phyloP scores from a whole-genome alignment of 2,329 filamentous ascomycete species.

The Verticillium nonalfalfae region DNA sequence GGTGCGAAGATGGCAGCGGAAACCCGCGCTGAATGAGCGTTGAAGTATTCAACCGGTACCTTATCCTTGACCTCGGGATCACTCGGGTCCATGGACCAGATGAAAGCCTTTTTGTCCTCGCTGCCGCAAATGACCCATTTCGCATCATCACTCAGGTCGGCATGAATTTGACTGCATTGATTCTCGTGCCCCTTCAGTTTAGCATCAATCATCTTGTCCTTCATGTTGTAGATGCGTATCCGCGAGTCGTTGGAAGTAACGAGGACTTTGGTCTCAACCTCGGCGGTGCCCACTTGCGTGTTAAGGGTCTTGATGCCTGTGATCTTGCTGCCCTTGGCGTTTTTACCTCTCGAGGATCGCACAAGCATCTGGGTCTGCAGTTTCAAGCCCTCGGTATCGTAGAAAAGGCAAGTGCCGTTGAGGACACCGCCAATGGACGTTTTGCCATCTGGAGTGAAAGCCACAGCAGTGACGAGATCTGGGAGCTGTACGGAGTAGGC shows the following conservation, averaged over 20 bases:
- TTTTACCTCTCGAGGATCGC: conserved; percentile 85
- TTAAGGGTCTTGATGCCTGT: conserved; percentile 79
- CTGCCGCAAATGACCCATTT: conserved; percentile 87
- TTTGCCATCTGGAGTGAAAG: conserved; percentile 88
- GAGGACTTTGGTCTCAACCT: conserved; percentile 71
- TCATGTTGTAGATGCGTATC: conserved; percentile 81
- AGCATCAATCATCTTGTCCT: conserved; percentile 75
- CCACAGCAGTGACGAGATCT: conserved; percentile 89
- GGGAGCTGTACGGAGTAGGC: conserved; percentile 72
- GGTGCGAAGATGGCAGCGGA: conserved; percentile 87
- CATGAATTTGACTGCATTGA: conserved; percentile 81
- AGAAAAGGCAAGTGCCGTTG: conserved; percentile 81
- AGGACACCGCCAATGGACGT: conserved; percentile 83
- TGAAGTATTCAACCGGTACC: conserved; percentile 79
- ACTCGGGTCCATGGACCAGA: conserved; percentile 66
- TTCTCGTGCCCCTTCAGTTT: conserved; percentile 94
- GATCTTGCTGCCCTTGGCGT: conserved; percentile 95
- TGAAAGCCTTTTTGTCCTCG: conserved; percentile 83
- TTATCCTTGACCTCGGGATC: conserved; percentile 70
- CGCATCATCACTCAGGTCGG: conserved; percentile 80
- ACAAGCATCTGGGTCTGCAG: conserved; percentile 83
- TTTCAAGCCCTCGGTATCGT: conserved; percentile 86
- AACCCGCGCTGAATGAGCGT: conserved; percentile 82
- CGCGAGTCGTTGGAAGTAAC: conserved; percentile 95
- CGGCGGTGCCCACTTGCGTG: conserved; percentile 35